Base-by-base conservation (phyloP, 176 grass and related monocot genomes). In the Cenchrus purpureus region DNA sequence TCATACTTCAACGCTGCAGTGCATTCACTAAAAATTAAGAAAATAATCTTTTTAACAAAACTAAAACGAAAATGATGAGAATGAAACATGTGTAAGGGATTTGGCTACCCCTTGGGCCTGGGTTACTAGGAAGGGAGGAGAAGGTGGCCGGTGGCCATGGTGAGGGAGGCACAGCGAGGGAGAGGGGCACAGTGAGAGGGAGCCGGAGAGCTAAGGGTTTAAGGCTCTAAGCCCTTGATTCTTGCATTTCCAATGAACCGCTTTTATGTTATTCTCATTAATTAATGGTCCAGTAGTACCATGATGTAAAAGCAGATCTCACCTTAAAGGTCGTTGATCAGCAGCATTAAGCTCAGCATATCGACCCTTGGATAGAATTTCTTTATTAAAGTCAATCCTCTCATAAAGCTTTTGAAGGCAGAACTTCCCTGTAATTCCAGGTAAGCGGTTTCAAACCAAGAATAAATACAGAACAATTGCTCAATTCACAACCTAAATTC, bases 351-450 rank as follows among this genome's bases (percentile, higher is more conserved):
- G 85, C 78, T 99, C 91, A 51, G 97, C 91, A 82, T 86, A 99
- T 88, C 71, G 90, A 71, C 97, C 97, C 76, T 85, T 96, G 51
- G 97, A 99, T 55, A 99, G 6, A 86, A 96, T 91, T 80, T 92
- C 97, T 88, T 99, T 99, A 78, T 96, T 96, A 66, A 91, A 94
- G 70, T 88, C 97, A 82, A 96, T 89, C 83, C 71, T 94, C 80
- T 92, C 90, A 74, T 96, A 99, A 40, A 99, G 57, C 75, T 99
- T 99, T 64, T 92, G 81, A 87, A 99, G 94, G 67, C 52, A 81
- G 77, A 99, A 94, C 74, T 93, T 99, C 60, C 97, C 97, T 99
- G 91, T 63, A 84, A 53, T 84, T 63, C 40, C 66, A 85, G 65
- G 49, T 62, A 70, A 79, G 31, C 73, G 87, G 70, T 42, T 78